Percentiles rank a stretch among this genome's conserved stretches.
Conservation (phyloP, 805 yeast species). For the Blastobotrys terrestris region DNA sequence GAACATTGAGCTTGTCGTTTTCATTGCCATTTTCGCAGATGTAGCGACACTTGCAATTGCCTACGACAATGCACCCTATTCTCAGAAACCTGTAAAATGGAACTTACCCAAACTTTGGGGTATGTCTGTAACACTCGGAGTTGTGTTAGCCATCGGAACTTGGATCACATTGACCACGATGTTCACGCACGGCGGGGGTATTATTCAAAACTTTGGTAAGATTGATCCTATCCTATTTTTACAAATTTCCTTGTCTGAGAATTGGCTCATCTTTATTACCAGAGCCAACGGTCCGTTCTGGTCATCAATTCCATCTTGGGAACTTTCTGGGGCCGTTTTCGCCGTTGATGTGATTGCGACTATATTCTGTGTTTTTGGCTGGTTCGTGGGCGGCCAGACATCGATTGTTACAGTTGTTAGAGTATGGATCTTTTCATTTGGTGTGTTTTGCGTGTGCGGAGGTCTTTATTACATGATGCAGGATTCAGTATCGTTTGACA, state of each 20-base stretch:
- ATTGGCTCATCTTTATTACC: constrained; percentile 95
- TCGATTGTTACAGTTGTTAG: constrained; percentile 92
- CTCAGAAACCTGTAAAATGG: constrained; percentile 92
- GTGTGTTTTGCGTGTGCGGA: constrained; percentile 93
- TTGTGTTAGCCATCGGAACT: constrained; percentile 67
- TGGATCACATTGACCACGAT: constrained; percentile 94
- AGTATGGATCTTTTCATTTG: constrained; percentile 93
- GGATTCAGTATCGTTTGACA: constrained; percentile 42
- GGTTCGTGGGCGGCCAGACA: constrained; percentile 98
- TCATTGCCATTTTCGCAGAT: constrained; percentile 91
- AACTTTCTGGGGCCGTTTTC: constrained; percentile 89
- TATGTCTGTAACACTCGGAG: constrained; percentile 66
- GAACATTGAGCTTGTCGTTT: constrained; percentile 86
- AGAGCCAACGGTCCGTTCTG: constrained; percentile 98
- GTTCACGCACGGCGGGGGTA: constrained; percentile 86
- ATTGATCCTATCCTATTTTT: constrained; percentile 89
- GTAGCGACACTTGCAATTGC: constrained; percentile 78
- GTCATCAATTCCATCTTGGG: constrained; percentile 96
- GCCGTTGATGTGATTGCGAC: constrained; percentile 88
- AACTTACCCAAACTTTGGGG: constrained; percentile 90
- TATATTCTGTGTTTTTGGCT: constrained; percentile 87
- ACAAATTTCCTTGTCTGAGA: constrained; percentile 91
- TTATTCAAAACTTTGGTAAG: constrained; percentile 92
- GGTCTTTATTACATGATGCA: constrained; percentile 96
- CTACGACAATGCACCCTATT: constrained; percentile 91